Conservation (phyloP, 2,329 filamentous ascomycete genomes). For the Xylariaceae sp. region DNA sequence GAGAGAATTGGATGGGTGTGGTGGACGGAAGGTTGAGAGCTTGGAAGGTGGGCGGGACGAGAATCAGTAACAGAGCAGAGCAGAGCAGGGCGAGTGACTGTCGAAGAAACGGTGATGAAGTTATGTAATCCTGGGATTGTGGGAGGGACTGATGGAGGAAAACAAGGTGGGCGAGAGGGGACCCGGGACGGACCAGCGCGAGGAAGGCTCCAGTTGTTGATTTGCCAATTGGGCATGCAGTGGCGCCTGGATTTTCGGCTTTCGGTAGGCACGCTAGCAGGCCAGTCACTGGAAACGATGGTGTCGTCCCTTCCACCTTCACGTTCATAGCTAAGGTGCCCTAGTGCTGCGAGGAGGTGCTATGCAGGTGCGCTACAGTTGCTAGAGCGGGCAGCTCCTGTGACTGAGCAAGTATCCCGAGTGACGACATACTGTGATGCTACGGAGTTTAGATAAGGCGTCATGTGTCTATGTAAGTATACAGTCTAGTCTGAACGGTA, state of each 20-base stretch:
- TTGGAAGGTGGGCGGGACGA: conserved; percentile 14
- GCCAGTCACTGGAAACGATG: not conserved
- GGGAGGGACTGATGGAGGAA: conserved; percentile 15
- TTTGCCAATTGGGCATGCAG: conserved; percentile 20
- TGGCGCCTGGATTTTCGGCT: conserved; percentile 17
- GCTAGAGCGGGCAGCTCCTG: not conserved
- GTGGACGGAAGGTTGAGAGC: not conserved
- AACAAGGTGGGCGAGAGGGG: conserved; percentile 19
- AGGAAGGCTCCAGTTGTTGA: conserved; percentile 17
- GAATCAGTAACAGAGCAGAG: conserved; percentile 13
- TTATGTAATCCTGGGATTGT: conserved; percentile 14
- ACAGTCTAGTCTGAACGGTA: too few species aligned
- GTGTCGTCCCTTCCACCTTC: not conserved
- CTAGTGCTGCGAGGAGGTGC: too few species aligned
- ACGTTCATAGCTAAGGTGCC: too few species aligned
- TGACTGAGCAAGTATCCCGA: not conserved
- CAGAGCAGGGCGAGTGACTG: conserved; percentile 12
- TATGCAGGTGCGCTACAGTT: too few species aligned
- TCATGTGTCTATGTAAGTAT: too few species aligned
- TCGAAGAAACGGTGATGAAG: conserved; percentile 20
- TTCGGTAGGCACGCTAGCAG: not conserved
- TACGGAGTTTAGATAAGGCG: too few species aligned
- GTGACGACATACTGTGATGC: too few species aligned
- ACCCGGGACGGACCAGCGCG: conserved; percentile 12
- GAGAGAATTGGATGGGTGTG: conserved; percentile 6